Conservation (phyloP, 2,329 filamentous ascomycete genomes). For the Fusarium nygamai region DNA sequence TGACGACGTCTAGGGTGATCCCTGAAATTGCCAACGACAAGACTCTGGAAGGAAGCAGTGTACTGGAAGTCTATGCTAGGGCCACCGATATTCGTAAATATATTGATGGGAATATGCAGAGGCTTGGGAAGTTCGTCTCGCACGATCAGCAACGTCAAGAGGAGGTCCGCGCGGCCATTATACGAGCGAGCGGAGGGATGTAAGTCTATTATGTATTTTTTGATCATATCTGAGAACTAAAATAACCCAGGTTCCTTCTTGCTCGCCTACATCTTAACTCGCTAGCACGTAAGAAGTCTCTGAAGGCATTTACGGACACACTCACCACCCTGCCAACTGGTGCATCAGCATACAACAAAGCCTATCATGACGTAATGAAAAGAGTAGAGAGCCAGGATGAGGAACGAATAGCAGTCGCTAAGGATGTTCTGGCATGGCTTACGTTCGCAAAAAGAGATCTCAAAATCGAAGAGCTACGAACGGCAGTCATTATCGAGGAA, state of each 20-base stretch:
- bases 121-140: fast-evolving
- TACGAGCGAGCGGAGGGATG: background rate
- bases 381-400: background rate
- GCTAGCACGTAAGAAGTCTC: no score
- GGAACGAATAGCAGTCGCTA: background rate
- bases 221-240: no score
- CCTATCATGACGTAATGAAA: background rate
- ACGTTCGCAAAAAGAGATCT: background rate
- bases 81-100: background rate
- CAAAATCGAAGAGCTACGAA: background rate
- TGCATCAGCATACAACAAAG: background rate
- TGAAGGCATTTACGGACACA: background rate
- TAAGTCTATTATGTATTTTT: background rate
- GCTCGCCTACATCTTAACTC: background rate
- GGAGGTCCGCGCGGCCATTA: background rate
- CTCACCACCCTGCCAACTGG: background rate
- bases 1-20: background rate
- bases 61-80: background rate
- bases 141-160: background rate
- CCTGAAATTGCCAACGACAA: background rate
- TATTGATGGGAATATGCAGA: background rate
- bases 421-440: background rate
- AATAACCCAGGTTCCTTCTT: background rate
- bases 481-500: background rate
- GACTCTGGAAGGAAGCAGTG: no score